phyloP scores from a whole-genome alignment of 2,329 filamentous ascomycete species.

The Truncatella angustata region DNA sequence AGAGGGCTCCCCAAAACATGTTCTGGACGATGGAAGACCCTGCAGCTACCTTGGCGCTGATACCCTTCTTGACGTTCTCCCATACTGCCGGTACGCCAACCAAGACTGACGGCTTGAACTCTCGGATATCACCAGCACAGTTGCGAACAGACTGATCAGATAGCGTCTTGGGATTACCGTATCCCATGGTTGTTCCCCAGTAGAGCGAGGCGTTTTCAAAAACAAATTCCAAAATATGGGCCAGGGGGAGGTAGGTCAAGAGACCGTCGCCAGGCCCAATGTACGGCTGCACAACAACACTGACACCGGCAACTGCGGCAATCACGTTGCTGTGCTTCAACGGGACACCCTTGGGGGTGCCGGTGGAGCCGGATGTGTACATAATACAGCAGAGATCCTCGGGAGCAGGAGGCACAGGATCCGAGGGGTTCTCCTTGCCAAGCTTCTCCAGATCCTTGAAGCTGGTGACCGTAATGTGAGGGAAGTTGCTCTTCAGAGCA shows the following conservation, averaged over 20 bases:
- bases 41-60: constrained; percentile 71
- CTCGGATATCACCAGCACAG: constrained; percentile 83
- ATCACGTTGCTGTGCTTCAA: constrained; percentile 73
- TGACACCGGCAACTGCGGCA: constrained; percentile 75
- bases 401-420: constrained; percentile 65
- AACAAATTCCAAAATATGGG: constrained; percentile 87
- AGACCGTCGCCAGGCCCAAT: constrained; percentile 76
- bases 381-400: constrained; percentile 76
- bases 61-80: constrained; percentile 91
- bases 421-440: constrained; percentile 62
- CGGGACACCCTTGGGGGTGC: constrained; percentile 77
- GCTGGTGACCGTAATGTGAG: constrained; percentile 45
- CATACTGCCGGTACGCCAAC: constrained; percentile 87
- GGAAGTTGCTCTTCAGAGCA: constrained; percentile 47
- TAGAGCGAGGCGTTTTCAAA: constrained; percentile 82
- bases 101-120: constrained; percentile 79
- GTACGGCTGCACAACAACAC: constrained; percentile 72
- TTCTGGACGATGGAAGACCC: constrained; percentile 67
- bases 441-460: constrained; percentile 51
- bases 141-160: constrained; percentile 80
- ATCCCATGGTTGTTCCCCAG: constrained; percentile 87
- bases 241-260: constrained; percentile 80
- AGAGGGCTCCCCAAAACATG: constrained; percentile 66
- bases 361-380: constrained; percentile 78
- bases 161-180: constrained; percentile 82